phyloP scores from a whole-genome alignment of 345 rosid genomes.

The Eucalyptus microcorys region DNA sequence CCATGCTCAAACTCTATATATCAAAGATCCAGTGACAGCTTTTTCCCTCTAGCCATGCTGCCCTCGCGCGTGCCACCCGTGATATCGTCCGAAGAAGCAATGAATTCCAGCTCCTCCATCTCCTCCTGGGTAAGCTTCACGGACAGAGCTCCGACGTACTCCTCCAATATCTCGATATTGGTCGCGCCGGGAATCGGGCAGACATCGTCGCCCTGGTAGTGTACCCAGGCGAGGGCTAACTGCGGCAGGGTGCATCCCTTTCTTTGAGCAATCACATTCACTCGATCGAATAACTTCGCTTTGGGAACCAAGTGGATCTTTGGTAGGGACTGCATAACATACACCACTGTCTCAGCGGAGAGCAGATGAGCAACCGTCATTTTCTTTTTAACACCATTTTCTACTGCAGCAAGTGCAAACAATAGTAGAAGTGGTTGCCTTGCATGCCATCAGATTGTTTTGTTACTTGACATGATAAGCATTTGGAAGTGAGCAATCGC shows the following conservation, averaged over 20 bases:
- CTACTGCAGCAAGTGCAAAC: not conserved
- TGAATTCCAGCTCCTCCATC: not conserved
- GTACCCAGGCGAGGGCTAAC: too few relatives aligned
- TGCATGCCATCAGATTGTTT: not conserved
- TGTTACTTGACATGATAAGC: not conserved
- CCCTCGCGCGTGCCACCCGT: conserved; percentile 23
- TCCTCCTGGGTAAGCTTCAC: too few relatives aligned
- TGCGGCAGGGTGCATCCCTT: too few relatives aligned
- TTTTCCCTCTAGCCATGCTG: conserved; percentile 2
- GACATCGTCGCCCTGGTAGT: too few relatives aligned
- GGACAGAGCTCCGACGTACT: too few relatives aligned
- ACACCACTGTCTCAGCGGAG: too few relatives aligned
- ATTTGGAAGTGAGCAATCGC: not conserved
- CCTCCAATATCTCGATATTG: fast-evolving
- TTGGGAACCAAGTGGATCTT: not conserved
- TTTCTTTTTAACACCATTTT: not conserved
- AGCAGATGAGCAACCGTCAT: too few relatives aligned
- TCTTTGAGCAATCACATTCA: too few relatives aligned
- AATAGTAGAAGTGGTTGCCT: not conserved
- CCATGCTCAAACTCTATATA: not conserved
- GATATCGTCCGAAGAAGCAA: conserved; percentile 16
- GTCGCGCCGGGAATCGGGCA: too few relatives aligned
- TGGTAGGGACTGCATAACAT: too few relatives aligned
- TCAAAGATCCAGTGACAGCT: not conserved
- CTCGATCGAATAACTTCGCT: too few relatives aligned